A percentile compares a stretch with the other conserved stretches of the same genome.
These are phyloP conservation scores for Iris pallida DNA, from an alignment of 116 monocot genomes.

Conservation along the genomic window DNA sequence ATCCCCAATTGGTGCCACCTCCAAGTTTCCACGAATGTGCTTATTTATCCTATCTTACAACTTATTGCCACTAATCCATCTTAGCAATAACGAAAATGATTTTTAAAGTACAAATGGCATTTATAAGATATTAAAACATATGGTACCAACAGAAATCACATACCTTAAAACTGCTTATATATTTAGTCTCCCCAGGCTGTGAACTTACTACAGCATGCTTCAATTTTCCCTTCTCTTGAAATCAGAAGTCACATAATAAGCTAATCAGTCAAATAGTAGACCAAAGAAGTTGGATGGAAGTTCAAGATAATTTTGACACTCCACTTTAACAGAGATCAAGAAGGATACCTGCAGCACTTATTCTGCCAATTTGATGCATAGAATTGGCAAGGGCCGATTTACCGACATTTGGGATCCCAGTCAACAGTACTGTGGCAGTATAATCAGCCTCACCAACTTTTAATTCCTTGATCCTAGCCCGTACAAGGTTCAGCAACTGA, in stretches of 20 bases:
- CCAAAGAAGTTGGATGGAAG: not conserved
- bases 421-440: slow-evolving; percentile 62
- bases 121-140: not conserved
- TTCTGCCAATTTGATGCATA: slow-evolving; percentile 76
- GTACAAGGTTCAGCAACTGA: slow-evolving; percentile 54
- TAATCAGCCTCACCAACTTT: slow-evolving; percentile 30
- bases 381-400: slow-evolving; percentile 78
- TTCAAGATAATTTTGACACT: not conserved
- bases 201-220: slow-evolving; percentile 75
- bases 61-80: no score
- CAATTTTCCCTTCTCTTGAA: slow-evolving; percentile 81
- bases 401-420: slow-evolving; percentile 87
- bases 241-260: not conserved
- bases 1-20: no score
- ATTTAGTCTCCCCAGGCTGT: slow-evolving; percentile 77
- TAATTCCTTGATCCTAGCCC: slow-evolving; percentile 37
- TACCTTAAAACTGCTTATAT: slow-evolving; percentile 81
- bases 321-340: not conserved
- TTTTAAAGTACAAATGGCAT: no score
- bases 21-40: no score
- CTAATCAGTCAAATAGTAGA: not conserved
- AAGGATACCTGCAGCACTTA: slow-evolving; percentile 57
- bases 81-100: no score
- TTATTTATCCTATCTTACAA: no score
- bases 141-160: not conserved